These are phyloP conservation scores for Entonaema liquescens DNA, from an alignment of 495 filamentous ascomycete species.

Conservation along the genomic window DNA sequence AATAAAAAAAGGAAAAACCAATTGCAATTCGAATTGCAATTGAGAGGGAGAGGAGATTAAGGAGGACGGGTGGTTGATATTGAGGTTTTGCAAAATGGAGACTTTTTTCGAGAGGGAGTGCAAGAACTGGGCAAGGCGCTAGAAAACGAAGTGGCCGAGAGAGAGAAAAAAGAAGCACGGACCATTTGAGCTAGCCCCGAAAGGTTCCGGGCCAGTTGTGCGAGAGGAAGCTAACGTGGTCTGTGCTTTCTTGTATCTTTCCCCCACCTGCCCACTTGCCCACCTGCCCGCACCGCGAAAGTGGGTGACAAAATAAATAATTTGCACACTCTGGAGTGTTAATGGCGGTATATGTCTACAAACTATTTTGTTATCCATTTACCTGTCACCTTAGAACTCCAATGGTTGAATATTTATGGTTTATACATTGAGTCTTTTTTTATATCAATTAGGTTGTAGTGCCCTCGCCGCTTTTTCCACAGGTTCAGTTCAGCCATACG, in stretches of 20 bases:
- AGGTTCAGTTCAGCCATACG: no score
- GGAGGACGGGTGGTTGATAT: conserved; percentile 42
- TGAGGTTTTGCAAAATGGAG: conserved; percentile 44
- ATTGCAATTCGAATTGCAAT: conserved; percentile 60
- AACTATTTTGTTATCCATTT: no score
- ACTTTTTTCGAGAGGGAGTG: conserved; percentile 43
- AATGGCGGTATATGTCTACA: no score
- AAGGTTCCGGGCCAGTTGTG: conserved; percentile 13
- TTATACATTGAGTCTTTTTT: no score
- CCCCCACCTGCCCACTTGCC: not conserved
- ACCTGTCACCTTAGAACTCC: no score
- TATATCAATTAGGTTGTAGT: no score
- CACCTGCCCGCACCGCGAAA: no score
- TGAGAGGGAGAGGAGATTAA: conserved; percentile 59
- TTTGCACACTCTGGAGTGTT: no score
- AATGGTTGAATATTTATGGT: no score
- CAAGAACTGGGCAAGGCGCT: conserved; percentile 25
- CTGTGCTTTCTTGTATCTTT: conserved; percentile 10
- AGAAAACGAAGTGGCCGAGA: conserved; percentile 32
- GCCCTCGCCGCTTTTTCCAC: no score
- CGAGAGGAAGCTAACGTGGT: conserved; percentile 12
- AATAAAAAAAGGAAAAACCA: conserved; percentile 51
- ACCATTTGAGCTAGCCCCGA: conserved; percentile 28
- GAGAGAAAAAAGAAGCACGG: conserved; percentile 41
- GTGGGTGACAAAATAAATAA: no score